Evolutionary conservation across 805 yeast genomes (phyloP), one percentile per base, ranked within the genome.

Genomic region (Lipomyces starkeyi): DNA sequence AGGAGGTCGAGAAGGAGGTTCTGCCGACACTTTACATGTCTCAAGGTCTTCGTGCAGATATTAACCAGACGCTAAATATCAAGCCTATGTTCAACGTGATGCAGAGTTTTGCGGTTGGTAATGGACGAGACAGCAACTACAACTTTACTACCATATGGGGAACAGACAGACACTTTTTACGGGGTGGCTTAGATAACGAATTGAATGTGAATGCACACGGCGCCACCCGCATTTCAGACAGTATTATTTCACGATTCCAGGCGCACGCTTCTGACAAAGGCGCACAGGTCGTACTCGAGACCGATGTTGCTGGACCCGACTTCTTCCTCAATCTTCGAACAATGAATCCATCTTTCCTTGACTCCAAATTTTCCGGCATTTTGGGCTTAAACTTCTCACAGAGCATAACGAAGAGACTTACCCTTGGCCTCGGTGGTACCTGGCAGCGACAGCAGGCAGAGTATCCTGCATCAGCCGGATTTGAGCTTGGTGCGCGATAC

Each of bases 41-140:
- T 85, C 89, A 97, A 53, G 99, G 99, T 68, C 85, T 95, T 77
- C 90, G 97, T 79, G 99, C 98, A 66, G 99, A 95, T 80, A 86
- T 95, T 75, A 91, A 91, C 83, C 94, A 94, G 85, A 91, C 93
- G 14, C 92, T 95, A 78, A 82, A 90, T 72, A 85, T 93, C 85
- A 88, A 88, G 81, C 99, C 99, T 67, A 93, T 91, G 67, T 95
- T 95, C 89, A 98, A 95, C 85, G 91, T 96, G 67, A 90, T 97
- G 71, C 99, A 95, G 79, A 89, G 97, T 69, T 90, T 95, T 77
- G 85, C 97, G 53, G 83, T 91, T 73, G 98, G 98, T 60, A 90
- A 96, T 66, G 88, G 88, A 73, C 86, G 87, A 59, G 71, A 66
- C 60, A 97, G 97, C 62, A 89, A 95, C 73, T 95, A 95, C 79